Conservation (phyloP, 768 basidiomycete species). For the Phanerochaete carnosa region DNA sequence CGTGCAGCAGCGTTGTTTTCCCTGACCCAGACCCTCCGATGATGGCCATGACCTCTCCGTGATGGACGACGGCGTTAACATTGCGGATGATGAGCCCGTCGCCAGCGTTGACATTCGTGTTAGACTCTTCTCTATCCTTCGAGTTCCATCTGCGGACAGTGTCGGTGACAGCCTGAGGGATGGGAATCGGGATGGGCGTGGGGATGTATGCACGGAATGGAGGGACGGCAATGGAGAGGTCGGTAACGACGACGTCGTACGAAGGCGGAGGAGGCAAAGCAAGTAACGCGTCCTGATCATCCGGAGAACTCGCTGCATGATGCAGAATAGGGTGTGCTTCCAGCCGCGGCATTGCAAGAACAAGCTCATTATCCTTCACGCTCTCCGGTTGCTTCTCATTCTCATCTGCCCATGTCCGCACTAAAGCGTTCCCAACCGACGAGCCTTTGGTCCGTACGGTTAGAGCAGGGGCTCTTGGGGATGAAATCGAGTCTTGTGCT, state of each 20-base stretch:
- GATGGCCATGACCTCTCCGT: constrained; percentile 13
- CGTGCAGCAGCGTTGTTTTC: constrained; percentile 13
- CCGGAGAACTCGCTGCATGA: not conserved
- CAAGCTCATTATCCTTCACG: not conserved
- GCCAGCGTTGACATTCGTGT: not conserved
- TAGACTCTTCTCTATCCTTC: not conserved
- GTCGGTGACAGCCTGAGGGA: constrained; percentile 4
- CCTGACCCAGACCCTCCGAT: constrained; percentile 13
- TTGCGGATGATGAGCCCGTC: constrained; percentile 10
- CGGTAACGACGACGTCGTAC: constrained; percentile 7
- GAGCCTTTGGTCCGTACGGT: not conserved
- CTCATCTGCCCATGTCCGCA: not conserved
- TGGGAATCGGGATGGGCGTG: constrained; percentile 13
- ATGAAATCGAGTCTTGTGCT: not conserved
- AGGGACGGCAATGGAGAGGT: constrained; percentile 9
- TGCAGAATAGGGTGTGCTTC: not conserved
- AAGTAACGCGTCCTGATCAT: not conserved
- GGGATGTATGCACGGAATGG: constrained; percentile 9
- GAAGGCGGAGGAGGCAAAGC: constrained; percentile 10
- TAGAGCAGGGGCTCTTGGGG: not conserved
- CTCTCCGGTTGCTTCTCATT: not conserved
- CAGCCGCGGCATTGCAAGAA: not conserved
- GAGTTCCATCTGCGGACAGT: not conserved
- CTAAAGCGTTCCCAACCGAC: not conserved
- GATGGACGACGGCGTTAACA: constrained; percentile 4